These are phyloP conservation scores for Aspergillus ochraceoroseus DNA, from an alignment of 2,329 filamentous ascomycete species.

Conservation along the genomic window DNA sequence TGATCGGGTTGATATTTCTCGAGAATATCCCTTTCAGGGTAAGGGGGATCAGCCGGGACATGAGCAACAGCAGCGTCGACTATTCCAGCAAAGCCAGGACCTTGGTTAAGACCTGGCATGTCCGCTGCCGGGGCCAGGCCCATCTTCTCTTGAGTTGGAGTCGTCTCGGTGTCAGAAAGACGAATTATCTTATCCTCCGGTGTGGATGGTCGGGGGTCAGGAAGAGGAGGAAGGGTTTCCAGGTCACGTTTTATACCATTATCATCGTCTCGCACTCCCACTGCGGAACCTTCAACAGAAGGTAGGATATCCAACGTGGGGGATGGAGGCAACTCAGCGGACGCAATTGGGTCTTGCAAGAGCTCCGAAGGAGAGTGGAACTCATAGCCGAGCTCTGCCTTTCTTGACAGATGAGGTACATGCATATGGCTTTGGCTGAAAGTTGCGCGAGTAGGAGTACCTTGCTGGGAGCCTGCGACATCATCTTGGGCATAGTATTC, in stretches of 20 bases:
- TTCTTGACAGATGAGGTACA: constrained; percentile 23
- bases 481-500: constrained; percentile 38
- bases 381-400: constrained; percentile 43
- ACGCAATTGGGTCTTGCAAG: constrained; percentile 35
- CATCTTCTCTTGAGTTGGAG: constrained; percentile 12
- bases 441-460: constrained; percentile 61
- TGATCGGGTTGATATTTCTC: not conserved
- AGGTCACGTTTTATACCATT: constrained; percentile 17
- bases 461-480: constrained; percentile 58
- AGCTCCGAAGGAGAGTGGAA: constrained; percentile 47
- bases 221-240: constrained; percentile 18
- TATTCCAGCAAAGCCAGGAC: constrained; percentile 18
- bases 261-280: constrained; percentile 26
- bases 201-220: constrained; percentile 19
- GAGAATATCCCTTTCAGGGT: constrained; percentile 4
- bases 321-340: constrained; percentile 25
- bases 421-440: constrained; percentile 34
- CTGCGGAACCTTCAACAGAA: constrained; percentile 31
- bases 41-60: constrained; percentile 6
- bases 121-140: not conserved
- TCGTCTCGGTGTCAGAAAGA: constrained; percentile 13
- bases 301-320: constrained; percentile 25
- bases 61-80: constrained; percentile 27
- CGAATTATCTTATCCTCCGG: constrained; percentile 16
- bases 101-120: constrained; percentile 1